Base-by-base conservation (phyloP, 2,329 filamentous ascomycete genomes). In the Eurotiales sp. region DNA sequence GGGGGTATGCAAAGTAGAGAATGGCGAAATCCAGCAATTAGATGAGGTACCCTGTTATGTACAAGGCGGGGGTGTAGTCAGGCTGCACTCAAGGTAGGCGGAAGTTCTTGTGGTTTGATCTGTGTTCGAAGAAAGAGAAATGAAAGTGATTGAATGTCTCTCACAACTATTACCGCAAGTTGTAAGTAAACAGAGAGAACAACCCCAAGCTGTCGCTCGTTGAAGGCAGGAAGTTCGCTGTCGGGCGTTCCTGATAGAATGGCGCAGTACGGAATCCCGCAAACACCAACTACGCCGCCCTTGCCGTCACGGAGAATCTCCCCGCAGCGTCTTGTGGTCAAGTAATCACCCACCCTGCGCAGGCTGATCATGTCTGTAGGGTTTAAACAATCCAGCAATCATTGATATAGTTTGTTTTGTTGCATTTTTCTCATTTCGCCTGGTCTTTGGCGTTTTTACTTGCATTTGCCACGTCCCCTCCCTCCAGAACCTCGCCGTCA, bases 401-500 rank as follows among this genome's bases (percentile, higher is more conserved):
- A 19, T 21, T 37, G 25, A 27, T 19, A 19, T 11, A 10, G 17
- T 11, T 21, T 36, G 4, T 36, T 37, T 37, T 37, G 5, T 15
- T 37, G 17, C 34, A 37, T 45, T 15, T n/a, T 44, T 27, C 29
- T 45, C 41, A 12, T 22, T 46, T 50, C 49, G 39, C 43, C 42
- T 40, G 32, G 19, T 43, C 22, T 19, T 14, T 11, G 17, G 43
- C 43, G 14, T 32, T 30, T 46, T 29, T 25, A 22, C n/a, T 23
- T 48, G 50, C 19, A 46, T 45, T 17, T 40, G 39, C 32, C 17
- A 15, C 34, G 17, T 15, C 4, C n/a, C 2, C 32, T 15, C 47
- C 54, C 50, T 52, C 52, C 52, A 47, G 43, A 27, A 44, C 40
- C 37, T 8, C 45, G 23, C 12, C 43, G 19, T 32, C 30, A 72